Conservation (phyloP, 805 yeast species). For the Kodamaea lidongshanica region DNA sequence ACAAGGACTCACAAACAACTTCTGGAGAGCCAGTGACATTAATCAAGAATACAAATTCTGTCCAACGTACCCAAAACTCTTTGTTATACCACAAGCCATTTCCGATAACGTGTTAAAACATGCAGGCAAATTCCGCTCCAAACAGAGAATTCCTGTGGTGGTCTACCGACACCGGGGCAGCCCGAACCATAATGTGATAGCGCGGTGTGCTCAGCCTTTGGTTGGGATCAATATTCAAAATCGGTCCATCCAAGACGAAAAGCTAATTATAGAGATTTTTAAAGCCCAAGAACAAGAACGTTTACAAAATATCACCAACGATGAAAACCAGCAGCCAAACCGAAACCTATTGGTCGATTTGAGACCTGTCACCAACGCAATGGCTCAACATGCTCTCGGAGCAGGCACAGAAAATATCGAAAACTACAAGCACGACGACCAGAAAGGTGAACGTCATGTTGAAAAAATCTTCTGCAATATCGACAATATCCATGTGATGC, state of each 20-base stretch:
- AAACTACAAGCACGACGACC: slow-evolving; percentile 46
- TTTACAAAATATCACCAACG: slow-evolving; percentile 10
- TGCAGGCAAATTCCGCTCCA: slow-evolving; percentile 81
- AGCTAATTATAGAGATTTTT: slow-evolving; percentile 68
- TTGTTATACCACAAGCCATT: slow-evolving; percentile 69
- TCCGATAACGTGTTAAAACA: slow-evolving; percentile 79
- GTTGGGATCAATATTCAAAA: slow-evolving; percentile 78
- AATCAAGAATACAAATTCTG: slow-evolving; percentile 64
- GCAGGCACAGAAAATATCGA: slow-evolving; percentile 97
- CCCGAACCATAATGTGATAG: slow-evolving; percentile 67
- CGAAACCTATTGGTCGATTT: slow-evolving; percentile 77
- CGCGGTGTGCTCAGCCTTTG: slow-evolving; percentile 88
- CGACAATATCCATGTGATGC: slow-evolving; percentile 92
- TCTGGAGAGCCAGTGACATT: slow-evolving; percentile 67
- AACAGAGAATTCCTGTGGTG: slow-evolving; percentile 75
- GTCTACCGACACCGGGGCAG: slow-evolving; percentile 59
- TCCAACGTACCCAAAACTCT: slow-evolving; percentile 62
- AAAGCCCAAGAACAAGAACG: slow-evolving; percentile 43
- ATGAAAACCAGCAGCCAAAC: slow-evolving; percentile 31
- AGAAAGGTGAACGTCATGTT: slow-evolving; percentile 25
- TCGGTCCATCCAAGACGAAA: slow-evolving; percentile 88
- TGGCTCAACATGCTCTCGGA: slow-evolving; percentile 94
- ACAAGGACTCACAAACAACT: slow-evolving; percentile 50
- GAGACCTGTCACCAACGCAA: slow-evolving; percentile 87
- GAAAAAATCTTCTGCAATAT: slow-evolving; percentile 81